phyloP scores from a whole-genome alignment of 139 green algal species.

The Closterium sp. region DNA sequence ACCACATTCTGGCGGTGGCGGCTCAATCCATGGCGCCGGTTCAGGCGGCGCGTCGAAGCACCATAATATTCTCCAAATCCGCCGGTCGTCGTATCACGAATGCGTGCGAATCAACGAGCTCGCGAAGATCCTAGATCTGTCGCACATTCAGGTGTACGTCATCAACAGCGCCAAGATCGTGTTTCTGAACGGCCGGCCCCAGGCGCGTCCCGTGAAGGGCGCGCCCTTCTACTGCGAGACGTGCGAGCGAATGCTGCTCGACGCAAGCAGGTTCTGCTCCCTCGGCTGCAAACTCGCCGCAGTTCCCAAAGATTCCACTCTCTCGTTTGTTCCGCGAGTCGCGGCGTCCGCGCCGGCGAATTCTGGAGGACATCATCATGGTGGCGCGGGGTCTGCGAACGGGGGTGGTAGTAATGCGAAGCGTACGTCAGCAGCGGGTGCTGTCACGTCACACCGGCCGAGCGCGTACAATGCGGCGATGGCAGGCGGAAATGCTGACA shows the following conservation, averaged over 20 bases:
- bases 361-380: not conserved
- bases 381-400: not conserved
- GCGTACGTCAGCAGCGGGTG: not conserved
- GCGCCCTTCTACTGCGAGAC: conserved; percentile 9
- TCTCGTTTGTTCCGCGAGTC: not conserved
- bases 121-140: conserved; percentile 54
- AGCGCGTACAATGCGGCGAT: not conserved
- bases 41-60: not conserved
- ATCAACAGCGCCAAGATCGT: conserved; percentile 80
- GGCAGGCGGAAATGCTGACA: not conserved
- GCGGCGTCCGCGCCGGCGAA: too few species aligned
- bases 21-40: too few species aligned
- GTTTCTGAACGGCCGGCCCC: conserved; percentile 73
- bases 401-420: not conserved
- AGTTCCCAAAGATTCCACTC: not conserved
- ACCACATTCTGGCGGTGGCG: too few species aligned
- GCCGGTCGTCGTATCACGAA: conserved; percentile 70
- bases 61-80: conserved; percentile 32
- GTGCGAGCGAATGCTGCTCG: conserved; percentile 28
- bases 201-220: conserved; percentile 46
- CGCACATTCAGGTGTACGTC: conserved; percentile 77
- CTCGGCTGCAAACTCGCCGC: conserved; percentile 36
- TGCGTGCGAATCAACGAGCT: conserved; percentile 75
- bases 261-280: conserved; percentile 40
- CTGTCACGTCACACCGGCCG: not conserved